These are phyloP conservation scores for Botrytis cinerea DNA, from an alignment of 2,329 filamentous ascomycete species.

Conservation along the genomic window DNA sequence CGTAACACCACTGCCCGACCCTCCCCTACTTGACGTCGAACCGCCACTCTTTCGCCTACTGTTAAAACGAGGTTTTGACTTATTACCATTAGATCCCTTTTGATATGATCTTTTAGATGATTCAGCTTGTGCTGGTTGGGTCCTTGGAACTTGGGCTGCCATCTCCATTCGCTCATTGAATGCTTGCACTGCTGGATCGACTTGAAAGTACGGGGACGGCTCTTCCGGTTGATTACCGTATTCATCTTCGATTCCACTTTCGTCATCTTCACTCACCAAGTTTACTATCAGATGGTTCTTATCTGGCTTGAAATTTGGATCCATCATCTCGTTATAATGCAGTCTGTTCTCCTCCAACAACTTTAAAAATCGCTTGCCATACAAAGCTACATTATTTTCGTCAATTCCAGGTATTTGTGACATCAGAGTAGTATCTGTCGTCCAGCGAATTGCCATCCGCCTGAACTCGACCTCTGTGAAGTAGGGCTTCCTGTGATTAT, in stretches of 20 bases:
- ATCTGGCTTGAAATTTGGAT: constrained; percentile 37
- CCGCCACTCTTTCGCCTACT: constrained; percentile 18
- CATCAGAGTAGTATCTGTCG: constrained; percentile 63
- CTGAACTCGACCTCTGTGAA: constrained; percentile 72
- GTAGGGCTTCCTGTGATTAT: constrained; percentile 56
- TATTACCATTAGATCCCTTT: not conserved
- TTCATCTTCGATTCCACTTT: constrained; percentile 33
- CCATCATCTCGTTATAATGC: constrained; percentile 54
- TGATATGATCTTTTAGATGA: constrained; percentile 1
- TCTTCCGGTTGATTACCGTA: constrained; percentile 23
- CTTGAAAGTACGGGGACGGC: constrained; percentile 10
- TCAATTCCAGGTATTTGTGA: constrained; percentile 63
- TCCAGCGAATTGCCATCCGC: constrained; percentile 73
- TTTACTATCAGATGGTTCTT: constrained; percentile 50
- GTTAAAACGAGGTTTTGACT: not conserved
- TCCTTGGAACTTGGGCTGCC: constrained; percentile 1
- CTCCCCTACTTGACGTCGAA: constrained; percentile 11
- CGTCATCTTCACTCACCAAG: constrained; percentile 47
- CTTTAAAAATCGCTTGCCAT: constrained; percentile 62
- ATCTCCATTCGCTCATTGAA: constrained; percentile 17
- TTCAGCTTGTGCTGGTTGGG: not conserved
- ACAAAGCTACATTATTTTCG: constrained; percentile 59
- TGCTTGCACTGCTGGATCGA: constrained; percentile 21
- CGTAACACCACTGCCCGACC: constrained; percentile 27
- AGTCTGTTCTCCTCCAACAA: constrained; percentile 54